Evolutionary conservation across 2,329 filamentous ascomycete genomes (phyloP).

Genomic region (Aspergillus sp.): DNA sequence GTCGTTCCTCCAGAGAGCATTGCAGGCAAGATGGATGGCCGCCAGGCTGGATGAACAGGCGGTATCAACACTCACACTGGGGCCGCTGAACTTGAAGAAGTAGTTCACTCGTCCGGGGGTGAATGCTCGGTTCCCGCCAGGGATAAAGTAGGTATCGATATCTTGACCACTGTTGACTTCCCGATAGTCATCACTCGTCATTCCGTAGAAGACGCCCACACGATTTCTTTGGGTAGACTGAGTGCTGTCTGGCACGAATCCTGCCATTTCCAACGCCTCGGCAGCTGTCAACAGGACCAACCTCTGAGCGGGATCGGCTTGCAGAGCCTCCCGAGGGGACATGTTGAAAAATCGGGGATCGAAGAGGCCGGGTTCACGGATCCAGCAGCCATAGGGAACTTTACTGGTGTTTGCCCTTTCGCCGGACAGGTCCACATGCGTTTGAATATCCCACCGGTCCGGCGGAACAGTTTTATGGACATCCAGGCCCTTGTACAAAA

Average conservation of each 20-base stretch:
- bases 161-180: conserved; percentile 72
- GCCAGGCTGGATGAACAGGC: conserved; percentile 74
- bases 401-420: conserved; percentile 74
- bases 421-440: conserved; percentile 68
- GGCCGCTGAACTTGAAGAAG: conserved; percentile 73
- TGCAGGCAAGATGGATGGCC: conserved; percentile 70
- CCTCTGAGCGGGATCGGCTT: conserved; percentile 79
- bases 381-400: conserved; percentile 73
- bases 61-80: conserved; percentile 72
- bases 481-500: conserved; percentile 71
- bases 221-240: conserved; percentile 63
- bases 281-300: conserved; percentile 74
- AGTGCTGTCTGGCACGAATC: conserved; percentile 71
- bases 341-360: conserved; percentile 87
- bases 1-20: conserved; percentile 70
- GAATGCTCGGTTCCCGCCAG: conserved; percentile 58
- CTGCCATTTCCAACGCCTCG: conserved; percentile 78
- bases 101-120: conserved; percentile 43
- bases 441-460: conserved; percentile 72
- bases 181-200: conserved; percentile 74
- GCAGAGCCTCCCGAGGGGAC: conserved; percentile 75
- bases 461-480: conserved; percentile 61
- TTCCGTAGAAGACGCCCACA: conserved; percentile 72
- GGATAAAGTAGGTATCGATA: conserved; percentile 68
- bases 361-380: conserved; percentile 73